Evolutionary conservation across 306 rosid species (phyloP).

Genomic region (Lathyrus sativus): DNA sequence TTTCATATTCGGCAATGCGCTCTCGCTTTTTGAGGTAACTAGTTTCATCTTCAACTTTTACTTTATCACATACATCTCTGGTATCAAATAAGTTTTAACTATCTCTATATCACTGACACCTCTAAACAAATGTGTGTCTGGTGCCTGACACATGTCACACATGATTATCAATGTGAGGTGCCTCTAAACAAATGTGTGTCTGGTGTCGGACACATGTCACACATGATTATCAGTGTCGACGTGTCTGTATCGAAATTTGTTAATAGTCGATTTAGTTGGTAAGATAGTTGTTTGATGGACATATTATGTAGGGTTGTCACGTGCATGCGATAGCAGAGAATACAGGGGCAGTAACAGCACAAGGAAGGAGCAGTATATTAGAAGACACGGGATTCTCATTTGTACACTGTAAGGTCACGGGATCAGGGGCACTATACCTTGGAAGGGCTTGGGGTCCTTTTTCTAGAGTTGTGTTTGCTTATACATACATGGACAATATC

Average conservation of each 20-base stretch:
- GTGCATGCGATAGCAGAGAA: constrained; percentile 58
- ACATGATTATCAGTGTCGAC: too few relatives aligned
- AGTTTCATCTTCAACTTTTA: not conserved
- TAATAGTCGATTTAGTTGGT: too few relatives aligned
- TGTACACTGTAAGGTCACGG: constrained; percentile 69
- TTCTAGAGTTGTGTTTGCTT: constrained; percentile 61
- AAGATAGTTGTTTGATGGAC: not conserved
- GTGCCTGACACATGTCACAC: too few relatives aligned
- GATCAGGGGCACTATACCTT: constrained; percentile 65
- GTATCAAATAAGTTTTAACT: too few relatives aligned
- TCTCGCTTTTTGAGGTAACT: constrained; percentile 56
- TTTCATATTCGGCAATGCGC: constrained; percentile 75
- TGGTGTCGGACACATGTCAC: too few relatives aligned
- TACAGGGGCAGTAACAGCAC: constrained; percentile 60
- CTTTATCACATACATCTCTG: fast-evolving
- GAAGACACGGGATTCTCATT: constrained; percentile 69
- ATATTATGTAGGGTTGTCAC: constrained; percentile 49
- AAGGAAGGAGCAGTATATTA: constrained; percentile 52
- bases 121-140: too few relatives aligned
- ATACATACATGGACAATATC: constrained; percentile 63
- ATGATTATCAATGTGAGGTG: too few relatives aligned
- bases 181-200: too few relatives aligned
- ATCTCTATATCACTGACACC: too few relatives aligned
- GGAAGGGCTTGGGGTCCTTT: constrained; percentile 75
- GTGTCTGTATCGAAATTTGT: too few relatives aligned